Evolutionary conservation across 2,329 filamentous ascomycete genomes (phyloP).

Genomic region (Cladophialophora chaetospira): DNA sequence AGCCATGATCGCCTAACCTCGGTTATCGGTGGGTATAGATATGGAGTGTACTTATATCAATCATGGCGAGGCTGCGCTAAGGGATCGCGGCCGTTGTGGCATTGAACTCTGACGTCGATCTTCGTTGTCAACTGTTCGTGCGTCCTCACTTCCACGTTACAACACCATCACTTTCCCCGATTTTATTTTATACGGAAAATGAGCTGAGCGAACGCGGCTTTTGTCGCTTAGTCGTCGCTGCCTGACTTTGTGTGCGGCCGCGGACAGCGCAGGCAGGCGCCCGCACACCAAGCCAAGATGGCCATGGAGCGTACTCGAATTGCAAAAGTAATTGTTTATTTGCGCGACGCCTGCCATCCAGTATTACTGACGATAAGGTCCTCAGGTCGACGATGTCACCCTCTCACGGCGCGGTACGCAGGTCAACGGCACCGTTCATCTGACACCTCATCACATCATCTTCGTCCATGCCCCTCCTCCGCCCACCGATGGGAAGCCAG

Average conservation of each 20-base stretch:
- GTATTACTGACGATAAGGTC: slow-evolving; percentile 13
- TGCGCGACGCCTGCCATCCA: background rate
- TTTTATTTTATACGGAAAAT: too few relatives aligned
- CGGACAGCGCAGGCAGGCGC: background rate
- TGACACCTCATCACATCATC: slow-evolving; percentile 66
- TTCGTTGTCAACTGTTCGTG: background rate
- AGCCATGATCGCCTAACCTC: too few relatives aligned
- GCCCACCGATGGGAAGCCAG: slow-evolving; percentile 41
- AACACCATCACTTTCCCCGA: too few relatives aligned
- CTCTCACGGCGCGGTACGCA: slow-evolving; percentile 59
- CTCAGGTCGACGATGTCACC: slow-evolving; percentile 58
- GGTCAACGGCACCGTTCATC: slow-evolving; percentile 61
- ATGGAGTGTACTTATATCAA: too few relatives aligned
- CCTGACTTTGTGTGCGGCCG: background rate
- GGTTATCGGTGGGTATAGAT: too few relatives aligned
- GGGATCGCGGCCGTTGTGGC: background rate
- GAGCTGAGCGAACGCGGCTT: too few relatives aligned
- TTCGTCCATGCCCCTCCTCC: slow-evolving; percentile 59
- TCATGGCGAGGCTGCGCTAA: slow-evolving; percentile 19
- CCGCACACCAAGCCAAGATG: slow-evolving; percentile 21
- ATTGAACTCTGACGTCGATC: slow-evolving; percentile 13
- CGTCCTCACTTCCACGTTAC: background rate
- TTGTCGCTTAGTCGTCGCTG: slow-evolving; percentile 2
- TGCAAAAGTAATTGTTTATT: slow-evolving; percentile 30
- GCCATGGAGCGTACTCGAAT: slow-evolving; percentile 35